phyloP scores from a whole-genome alignment of 768 basidiomycete species.

The Calocera cornea region DNA sequence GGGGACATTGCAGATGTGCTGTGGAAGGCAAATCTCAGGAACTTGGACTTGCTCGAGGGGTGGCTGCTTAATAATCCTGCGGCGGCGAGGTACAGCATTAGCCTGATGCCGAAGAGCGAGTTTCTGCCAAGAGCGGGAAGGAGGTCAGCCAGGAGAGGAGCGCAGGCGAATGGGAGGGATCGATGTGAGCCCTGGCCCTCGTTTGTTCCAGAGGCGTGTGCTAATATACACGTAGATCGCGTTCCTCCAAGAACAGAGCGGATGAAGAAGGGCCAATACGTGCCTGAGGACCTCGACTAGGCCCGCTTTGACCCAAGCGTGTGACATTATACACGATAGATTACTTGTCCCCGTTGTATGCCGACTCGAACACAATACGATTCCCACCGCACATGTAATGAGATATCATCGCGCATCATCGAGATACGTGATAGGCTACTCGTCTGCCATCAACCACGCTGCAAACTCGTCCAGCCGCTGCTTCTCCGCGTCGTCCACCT shows the following conservation, averaged over 20 bases:
- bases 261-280: slow-evolving; percentile 1
- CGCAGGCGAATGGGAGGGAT: neutral
- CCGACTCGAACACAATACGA: neutral
- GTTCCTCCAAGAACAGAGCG: neutral
- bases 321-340: neutral
- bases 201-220: neutral
- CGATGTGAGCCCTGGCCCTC: neutral
- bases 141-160: neutral
- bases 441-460: slow-evolving; percentile 71
- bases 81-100: slow-evolving; percentile 9
- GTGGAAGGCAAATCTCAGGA: slow-evolving; percentile 13
- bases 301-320: neutral
- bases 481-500: slow-evolving; percentile 58
- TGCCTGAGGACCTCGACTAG: slow-evolving; percentile 2
- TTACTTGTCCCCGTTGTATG: neutral
- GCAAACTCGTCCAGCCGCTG: slow-evolving; percentile 79
- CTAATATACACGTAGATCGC: neutral
- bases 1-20: slow-evolving; percentile 12
- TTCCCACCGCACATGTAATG: neutral
- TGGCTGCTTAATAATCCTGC: slow-evolving; percentile 11
- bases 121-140: slow-evolving; percentile 6
- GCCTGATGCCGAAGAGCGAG: slow-evolving; percentile 7
- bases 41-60: slow-evolving; percentile 12
- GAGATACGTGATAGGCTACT: slow-evolving; percentile 39
- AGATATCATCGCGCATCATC: neutral